phyloP scores from a whole-genome alignment of 768 basidiomycete species.

The Coprinopsis strossmayeri region DNA sequence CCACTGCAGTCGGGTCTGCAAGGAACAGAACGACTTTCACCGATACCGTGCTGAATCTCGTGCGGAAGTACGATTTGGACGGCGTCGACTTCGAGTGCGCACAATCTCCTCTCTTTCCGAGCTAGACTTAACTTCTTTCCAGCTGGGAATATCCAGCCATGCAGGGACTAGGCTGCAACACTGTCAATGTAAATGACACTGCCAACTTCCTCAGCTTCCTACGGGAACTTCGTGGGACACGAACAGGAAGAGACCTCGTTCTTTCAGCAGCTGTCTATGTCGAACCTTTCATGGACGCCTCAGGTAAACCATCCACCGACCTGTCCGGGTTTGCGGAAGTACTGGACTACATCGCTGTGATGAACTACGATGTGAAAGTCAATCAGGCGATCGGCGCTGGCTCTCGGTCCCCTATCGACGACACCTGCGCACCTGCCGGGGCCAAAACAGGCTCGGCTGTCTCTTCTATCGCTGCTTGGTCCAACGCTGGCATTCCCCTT shows the following conservation, averaged over 20 bases:
- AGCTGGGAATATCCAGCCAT: conserved; percentile 86
- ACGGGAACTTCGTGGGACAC: conserved; percentile 53
- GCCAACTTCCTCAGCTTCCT: conserved; percentile 77
- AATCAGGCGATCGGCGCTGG: conserved; percentile 52
- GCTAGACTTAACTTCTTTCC: conserved; percentile 4
- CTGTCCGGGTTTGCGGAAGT: conserved; percentile 59
- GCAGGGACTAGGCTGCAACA: conserved; percentile 67
- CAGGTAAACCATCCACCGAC: conserved; percentile 51
- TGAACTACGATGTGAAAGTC: conserved; percentile 68
- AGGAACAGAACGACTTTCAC: conserved; percentile 54
- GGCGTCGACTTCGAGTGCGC: conserved; percentile 65
- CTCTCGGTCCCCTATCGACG: conserved; percentile 78
- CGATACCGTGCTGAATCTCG: conserved; percentile 43
- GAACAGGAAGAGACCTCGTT: conserved; percentile 49
- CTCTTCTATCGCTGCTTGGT: conserved; percentile 72
- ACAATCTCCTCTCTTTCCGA: not conserved
- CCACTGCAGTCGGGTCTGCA: conserved; percentile 46
- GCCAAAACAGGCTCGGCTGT: conserved; percentile 70
- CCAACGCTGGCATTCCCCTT: conserved; percentile 66
- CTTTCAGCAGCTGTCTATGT: conserved; percentile 69
- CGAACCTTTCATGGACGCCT: conserved; percentile 55
- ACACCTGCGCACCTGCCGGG: conserved; percentile 57
- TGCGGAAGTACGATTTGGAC: conserved; percentile 41
- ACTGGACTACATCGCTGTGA: conserved; percentile 69
- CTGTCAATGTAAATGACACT: conserved; percentile 54